These are phyloP conservation scores for Parastagonospora nodorum DNA, from an alignment of 2,329 filamentous ascomycete genomes.

Conservation along the genomic window DNA sequence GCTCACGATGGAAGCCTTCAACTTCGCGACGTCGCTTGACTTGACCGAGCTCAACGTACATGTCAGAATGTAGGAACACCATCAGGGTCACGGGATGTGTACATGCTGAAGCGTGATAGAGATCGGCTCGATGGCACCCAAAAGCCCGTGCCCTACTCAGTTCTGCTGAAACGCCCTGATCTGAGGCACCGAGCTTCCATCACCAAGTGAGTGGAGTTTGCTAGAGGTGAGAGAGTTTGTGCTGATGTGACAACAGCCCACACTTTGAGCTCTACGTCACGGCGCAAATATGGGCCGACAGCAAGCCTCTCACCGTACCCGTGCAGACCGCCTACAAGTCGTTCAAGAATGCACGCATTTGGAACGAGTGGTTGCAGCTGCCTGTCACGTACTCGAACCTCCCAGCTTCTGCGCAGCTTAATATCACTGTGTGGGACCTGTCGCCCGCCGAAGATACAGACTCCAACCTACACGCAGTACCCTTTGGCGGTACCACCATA, in stretches of 20 bases:
- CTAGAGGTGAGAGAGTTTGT: neutral
- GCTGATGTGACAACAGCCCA: constrained; percentile 56
- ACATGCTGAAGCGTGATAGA: constrained; percentile 51
- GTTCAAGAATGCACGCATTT: constrained; percentile 75
- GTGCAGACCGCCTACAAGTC: constrained; percentile 91
- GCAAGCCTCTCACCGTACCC: constrained; percentile 89
- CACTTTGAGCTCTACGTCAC: constrained; percentile 92
- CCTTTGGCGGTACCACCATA: constrained; percentile 93
- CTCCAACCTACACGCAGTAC: constrained; percentile 76
- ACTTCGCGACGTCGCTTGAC: constrained; percentile 87
- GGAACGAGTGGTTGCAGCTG: constrained; percentile 95
- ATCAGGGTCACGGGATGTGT: neutral
- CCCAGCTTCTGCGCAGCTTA: constrained; percentile 80
- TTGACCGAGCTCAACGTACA: constrained; percentile 70
- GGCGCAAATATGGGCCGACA: constrained; percentile 92
- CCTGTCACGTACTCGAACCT: constrained; percentile 84
- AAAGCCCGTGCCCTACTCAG: constrained; percentile 74
- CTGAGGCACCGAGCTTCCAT: constrained; percentile 88
- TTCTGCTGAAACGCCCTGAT: constrained; percentile 76
- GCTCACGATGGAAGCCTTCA: constrained; percentile 84
- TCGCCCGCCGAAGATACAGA: constrained; percentile 76
- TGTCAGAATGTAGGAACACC: constrained; percentile 62
- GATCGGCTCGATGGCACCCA: constrained; percentile 79
- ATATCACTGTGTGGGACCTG: constrained; percentile 94
- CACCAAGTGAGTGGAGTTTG: constrained; percentile 60